Evolutionary conservation across 2,329 filamentous ascomycete genomes (phyloP).

Genomic region (Phialophora tarda): DNA sequence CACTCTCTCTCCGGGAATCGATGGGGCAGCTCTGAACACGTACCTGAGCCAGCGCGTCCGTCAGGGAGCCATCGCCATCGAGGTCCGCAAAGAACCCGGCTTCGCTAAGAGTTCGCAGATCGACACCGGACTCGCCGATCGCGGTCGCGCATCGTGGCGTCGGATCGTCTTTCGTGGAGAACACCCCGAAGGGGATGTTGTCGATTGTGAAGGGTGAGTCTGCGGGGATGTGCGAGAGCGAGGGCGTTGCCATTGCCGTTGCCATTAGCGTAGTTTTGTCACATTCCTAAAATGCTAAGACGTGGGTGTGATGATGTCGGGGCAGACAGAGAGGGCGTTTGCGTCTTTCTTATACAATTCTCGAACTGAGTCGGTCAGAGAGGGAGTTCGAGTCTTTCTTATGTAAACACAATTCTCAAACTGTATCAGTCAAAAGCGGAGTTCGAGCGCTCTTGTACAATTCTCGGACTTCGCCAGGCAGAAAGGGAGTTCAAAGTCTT

Average conservation of each 20-base stretch:
- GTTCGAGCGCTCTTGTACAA: too few species aligned
- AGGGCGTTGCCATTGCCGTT: not conserved
- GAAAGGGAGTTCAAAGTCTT: too few species aligned
- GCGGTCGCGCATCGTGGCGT: constrained; percentile 57
- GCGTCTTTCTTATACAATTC: not conserved
- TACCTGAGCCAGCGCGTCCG: constrained; percentile 42
- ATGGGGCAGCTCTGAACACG: too few species aligned
- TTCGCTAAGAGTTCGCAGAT: constrained; percentile 54
- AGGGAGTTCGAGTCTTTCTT: not conserved
- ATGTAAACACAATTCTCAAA: too few species aligned
- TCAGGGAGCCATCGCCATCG: constrained; percentile 20
- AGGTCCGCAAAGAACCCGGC: constrained; percentile 41
- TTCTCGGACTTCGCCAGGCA: too few species aligned
- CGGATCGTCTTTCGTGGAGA: constrained; percentile 49
- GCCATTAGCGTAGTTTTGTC: not conserved
- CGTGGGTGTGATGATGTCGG: not conserved
- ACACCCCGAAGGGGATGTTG: constrained; percentile 62
- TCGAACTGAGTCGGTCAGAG: too few species aligned
- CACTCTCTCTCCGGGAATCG: too few species aligned
- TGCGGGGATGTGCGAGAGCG: not conserved
- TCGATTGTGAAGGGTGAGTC: constrained; percentile 52
- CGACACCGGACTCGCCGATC: constrained; percentile 58
- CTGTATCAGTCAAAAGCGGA: too few species aligned
- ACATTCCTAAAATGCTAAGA: too few species aligned
- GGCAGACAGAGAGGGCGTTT: not conserved